Conservation (phyloP, 495 filamentous ascomycete genomes). For the Lepidopterella palustris region DNA sequence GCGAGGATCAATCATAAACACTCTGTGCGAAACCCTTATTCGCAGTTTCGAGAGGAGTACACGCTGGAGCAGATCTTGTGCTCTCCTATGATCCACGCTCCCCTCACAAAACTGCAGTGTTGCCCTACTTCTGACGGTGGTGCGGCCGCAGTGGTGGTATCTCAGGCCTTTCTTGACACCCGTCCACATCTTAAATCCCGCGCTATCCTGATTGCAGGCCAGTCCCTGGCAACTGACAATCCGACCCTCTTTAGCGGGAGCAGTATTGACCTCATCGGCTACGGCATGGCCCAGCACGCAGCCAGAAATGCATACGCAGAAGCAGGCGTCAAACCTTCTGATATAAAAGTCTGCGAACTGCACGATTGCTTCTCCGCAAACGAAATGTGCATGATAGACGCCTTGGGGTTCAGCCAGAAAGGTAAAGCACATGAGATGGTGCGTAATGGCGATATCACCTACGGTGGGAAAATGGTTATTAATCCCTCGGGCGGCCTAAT, state of each 20-base stretch:
- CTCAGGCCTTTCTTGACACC: constrained; percentile 76
- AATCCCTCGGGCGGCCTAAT: constrained; percentile 94
- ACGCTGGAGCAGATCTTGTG: constrained; percentile 77
- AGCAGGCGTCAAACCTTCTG: constrained; percentile 59
- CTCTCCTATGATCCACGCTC: constrained; percentile 68
- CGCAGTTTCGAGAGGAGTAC: constrained; percentile 91
- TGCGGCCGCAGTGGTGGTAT: constrained; percentile 84
- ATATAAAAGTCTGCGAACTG: constrained; percentile 82
- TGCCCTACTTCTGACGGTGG: constrained; percentile 92
- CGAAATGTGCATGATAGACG: constrained; percentile 85
- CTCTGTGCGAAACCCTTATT: constrained; percentile 88
- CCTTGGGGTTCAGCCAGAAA: constrained; percentile 65
- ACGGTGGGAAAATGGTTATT: constrained; percentile 78
- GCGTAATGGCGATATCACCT: constrained; percentile 80
- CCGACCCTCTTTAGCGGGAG: constrained; percentile 64
- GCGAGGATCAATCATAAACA: constrained; percentile 91
- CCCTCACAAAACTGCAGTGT: constrained; percentile 71
- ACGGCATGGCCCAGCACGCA: constrained; percentile 71
- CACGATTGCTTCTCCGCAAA: constrained; percentile 98
- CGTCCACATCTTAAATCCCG: constrained; percentile 75
- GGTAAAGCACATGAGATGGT: constrained; percentile 94
- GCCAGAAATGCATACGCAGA: constrained; percentile 61
- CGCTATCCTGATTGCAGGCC: constrained; percentile 82
- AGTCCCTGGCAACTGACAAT: constrained; percentile 74
- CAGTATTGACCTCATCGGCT: constrained; percentile 83